phyloP scores from a whole-genome alignment of 768 basidiomycete genomes.

The Termitomyces sp. region DNA sequence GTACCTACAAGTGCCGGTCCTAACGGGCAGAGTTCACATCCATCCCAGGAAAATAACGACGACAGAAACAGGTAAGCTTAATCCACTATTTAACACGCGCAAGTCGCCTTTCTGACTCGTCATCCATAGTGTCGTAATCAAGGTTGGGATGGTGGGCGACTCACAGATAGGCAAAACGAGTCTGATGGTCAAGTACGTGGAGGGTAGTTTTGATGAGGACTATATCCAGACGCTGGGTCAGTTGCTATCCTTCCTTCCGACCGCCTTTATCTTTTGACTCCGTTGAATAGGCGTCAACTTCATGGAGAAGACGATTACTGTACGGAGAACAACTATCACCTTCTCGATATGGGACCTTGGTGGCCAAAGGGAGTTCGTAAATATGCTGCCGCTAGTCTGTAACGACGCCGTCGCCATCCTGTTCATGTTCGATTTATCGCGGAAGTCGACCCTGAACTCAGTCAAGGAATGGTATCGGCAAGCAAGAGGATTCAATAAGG shows the following conservation, averaged over 20 bases:
- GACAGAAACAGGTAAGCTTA: slow-evolving; percentile 62
- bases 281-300: slow-evolving; percentile 82
- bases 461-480: slow-evolving; percentile 99
- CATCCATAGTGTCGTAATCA: slow-evolving; percentile 75
- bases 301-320: slow-evolving; percentile 99
- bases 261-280: slow-evolving; percentile 5
- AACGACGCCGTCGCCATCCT: slow-evolving; percentile 99
- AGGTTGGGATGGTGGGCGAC: slow-evolving; percentile 99
- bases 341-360: slow-evolving; percentile 99
- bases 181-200: slow-evolving; percentile 99
- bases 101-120: neutral
- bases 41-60: slow-evolving; percentile 53
- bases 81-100: slow-evolving; percentile 1
- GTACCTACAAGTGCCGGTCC: slow-evolving; percentile 38
- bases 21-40: slow-evolving; percentile 47
- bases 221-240: slow-evolving; percentile 98
- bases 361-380: slow-evolving; percentile 97
- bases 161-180: slow-evolving; percentile 99
- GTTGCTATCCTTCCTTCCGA: slow-evolving; percentile 17
- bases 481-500: slow-evolving; percentile 98
- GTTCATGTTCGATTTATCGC: slow-evolving; percentile 99
- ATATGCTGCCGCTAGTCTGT: slow-evolving; percentile 97
- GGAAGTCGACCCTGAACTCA: slow-evolving; percentile 95
- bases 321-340: slow-evolving; percentile 96
- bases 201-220: slow-evolving; percentile 98